Percentiles rank a stretch among this genome's conserved stretches.
These are phyloP conservation scores for Aureobasidium sp. DNA, from an alignment of 2,329 filamentous ascomycete genomes.

Conservation along the genomic window DNA sequence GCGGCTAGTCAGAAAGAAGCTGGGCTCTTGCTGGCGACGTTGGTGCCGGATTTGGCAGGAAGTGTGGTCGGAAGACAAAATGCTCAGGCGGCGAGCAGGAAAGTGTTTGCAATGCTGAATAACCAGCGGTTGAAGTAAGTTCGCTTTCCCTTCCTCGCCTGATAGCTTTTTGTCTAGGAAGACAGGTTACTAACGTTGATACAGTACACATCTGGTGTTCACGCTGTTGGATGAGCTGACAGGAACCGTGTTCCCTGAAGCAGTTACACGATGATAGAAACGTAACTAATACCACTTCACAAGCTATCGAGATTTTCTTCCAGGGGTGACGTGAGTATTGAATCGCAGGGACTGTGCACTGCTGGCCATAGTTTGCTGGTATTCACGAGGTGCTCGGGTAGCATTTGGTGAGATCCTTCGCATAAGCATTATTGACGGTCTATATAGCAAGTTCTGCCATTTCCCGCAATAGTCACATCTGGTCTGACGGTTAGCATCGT, in stretches of 20 bases:
- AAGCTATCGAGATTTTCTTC: neutral
- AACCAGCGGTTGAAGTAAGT: conserved; percentile 82
- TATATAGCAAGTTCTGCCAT: neutral
- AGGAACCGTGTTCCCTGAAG: conserved; percentile 35
- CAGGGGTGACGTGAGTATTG: too few species aligned
- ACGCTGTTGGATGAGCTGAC: conserved; percentile 43
- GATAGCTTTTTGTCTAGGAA: neutral
- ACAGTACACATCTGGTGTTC: conserved; percentile 42
- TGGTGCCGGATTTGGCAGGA: conserved; percentile 83
- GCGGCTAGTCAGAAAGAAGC: conserved; percentile 77
- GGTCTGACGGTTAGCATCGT: neutral
- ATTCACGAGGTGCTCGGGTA: neutral
- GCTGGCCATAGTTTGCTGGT: too few species aligned
- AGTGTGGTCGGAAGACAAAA: conserved; percentile 91
- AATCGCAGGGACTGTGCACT: neutral
- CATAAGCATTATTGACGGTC: too few species aligned
- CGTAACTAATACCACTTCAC: neutral
- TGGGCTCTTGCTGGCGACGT: conserved; percentile 75
- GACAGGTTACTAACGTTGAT: conserved; percentile 19
- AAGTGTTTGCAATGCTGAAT: conserved; percentile 85
- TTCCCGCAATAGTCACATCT: neutral
- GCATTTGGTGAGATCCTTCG: too few species aligned
- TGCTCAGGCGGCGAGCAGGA: conserved; percentile 79
- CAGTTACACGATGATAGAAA: conserved; percentile 11
- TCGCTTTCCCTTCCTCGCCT: neutral